Evolutionary conservation across 2,329 filamentous ascomycete genomes (phyloP).

Genomic region (Chrysoporthe deuterocubensis): DNA sequence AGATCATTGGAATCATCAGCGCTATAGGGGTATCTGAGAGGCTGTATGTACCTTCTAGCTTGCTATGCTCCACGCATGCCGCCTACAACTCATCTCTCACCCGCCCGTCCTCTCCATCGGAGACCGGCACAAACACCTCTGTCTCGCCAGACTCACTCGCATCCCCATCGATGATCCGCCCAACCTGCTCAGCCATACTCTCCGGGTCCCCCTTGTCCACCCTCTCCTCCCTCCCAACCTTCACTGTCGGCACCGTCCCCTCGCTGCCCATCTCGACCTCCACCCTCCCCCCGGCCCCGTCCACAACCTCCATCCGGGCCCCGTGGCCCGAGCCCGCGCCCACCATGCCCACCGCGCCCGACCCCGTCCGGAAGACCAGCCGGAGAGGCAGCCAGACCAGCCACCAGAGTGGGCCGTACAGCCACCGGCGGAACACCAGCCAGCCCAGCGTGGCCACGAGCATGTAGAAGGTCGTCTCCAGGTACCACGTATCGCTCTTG

Average conservation of each 20-base stretch:
- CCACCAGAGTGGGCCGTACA: constrained; percentile 93
- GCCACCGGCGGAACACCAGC: constrained; percentile 80
- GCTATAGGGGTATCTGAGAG: background rate
- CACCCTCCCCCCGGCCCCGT: constrained; percentile 30
- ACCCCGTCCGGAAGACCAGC: constrained; percentile 64
- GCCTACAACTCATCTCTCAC: constrained; percentile 46
- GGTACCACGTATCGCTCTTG: constrained; percentile 98
- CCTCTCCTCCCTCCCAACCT: constrained; percentile 43
- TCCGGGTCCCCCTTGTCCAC: constrained; percentile 39
- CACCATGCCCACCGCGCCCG: constrained; percentile 53
- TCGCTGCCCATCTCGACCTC: constrained; percentile 40
- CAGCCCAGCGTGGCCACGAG: constrained; percentile 77
- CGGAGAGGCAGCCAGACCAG: constrained; percentile 82
- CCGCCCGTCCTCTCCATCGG: constrained; percentile 36
- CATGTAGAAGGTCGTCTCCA: constrained; percentile 87
- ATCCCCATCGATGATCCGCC: constrained; percentile 52
- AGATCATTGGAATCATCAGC: background rate
- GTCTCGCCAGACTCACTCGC: constrained; percentile 21
- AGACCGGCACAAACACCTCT: constrained; percentile 13
- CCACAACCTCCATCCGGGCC: constrained; percentile 34
- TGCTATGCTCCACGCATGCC: background rate
- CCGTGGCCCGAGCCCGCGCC: constrained; percentile 45
- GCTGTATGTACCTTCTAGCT: background rate
- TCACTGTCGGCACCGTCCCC: constrained; percentile 54
- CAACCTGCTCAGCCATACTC: constrained; percentile 57